Conservation (phyloP, 2,329 filamentous ascomycete species). For the Aspergillus novoparasiticus region DNA sequence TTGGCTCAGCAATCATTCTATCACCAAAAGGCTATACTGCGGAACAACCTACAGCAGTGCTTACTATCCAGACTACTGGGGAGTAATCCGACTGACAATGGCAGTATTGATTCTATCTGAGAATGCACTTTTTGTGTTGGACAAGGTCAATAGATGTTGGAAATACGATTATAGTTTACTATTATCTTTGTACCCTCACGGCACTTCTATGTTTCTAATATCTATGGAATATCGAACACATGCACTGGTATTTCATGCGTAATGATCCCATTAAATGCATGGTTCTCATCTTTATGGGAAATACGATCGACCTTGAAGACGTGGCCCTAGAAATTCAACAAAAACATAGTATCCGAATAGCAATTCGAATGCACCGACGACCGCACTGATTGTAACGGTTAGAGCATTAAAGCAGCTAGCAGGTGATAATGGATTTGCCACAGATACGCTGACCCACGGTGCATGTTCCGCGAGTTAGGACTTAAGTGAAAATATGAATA, state of each 20-base stretch:
- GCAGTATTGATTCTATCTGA: background rate
- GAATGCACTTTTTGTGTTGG: background rate
- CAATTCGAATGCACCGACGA: no score
- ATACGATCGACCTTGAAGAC: background rate
- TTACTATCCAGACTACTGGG: background rate
- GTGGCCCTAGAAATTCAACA: background rate
- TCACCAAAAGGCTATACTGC: background rate
- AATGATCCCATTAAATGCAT: background rate
- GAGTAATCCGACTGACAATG: background rate
- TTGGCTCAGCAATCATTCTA: background rate
- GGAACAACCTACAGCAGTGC: background rate
- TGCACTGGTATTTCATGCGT: background rate
- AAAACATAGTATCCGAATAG: background rate
- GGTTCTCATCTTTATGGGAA: background rate
- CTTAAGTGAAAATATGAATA: no score
- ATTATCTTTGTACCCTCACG: background rate
- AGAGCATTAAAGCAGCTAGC: no score
- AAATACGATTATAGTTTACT: background rate
- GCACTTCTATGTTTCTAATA: background rate
- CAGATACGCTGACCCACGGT: no score
- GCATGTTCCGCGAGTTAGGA: no score
- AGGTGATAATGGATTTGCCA: no score
- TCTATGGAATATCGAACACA: background rate
- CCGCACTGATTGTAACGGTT: no score
- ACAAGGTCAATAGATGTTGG: background rate